Evolutionary conservation across 305 asterid genomes (phyloP).

Genomic region (Andrographis paniculata): DNA sequence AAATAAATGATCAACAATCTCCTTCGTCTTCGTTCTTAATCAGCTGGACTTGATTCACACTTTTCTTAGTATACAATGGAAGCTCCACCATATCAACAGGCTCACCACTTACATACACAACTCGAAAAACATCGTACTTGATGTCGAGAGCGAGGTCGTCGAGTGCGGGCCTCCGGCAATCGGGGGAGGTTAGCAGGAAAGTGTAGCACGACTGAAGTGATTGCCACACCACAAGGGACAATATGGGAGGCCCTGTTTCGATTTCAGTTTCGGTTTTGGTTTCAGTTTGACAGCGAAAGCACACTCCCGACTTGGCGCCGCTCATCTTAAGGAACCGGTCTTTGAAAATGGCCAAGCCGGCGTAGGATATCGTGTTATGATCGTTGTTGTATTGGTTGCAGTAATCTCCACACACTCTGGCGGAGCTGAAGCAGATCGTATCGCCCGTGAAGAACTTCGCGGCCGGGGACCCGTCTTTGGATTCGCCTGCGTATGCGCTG

Average conservation of each 20-base stretch:
- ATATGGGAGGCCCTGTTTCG: conserved; percentile 19
- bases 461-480: conserved; percentile 45
- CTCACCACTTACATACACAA: conserved; percentile 38
- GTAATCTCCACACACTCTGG: too few species aligned
- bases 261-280: too few species aligned
- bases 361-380: conserved; percentile 18
- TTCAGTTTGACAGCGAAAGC: conserved; percentile 31
- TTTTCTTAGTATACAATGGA: too few species aligned
- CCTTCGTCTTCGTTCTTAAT: too few species aligned
- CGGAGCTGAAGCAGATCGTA: conserved; percentile 31
- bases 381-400: conserved; percentile 9
- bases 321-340: conserved; percentile 42
- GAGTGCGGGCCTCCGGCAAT: conserved; percentile 33
- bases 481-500: conserved; percentile 52
- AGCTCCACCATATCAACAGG: too few species aligned
- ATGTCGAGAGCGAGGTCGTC: conserved; percentile 35
- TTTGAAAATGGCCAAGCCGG: conserved; percentile 44
- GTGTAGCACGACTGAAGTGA: conserved; percentile 53
- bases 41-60: too few species aligned
- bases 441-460: conserved; percentile 59
- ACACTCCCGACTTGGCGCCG: conserved; percentile 46
- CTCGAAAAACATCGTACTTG: conserved; percentile 58
- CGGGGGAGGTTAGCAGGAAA: conserved; percentile 33
- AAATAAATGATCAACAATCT: too few species aligned
- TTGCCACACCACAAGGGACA: conserved; percentile 42